A percentile compares a stretch with the other conserved stretches of the same genome.
These are phyloP conservation scores for Mortierella antarctica DNA, from an alignment of 192 early-diverging fungal species.

Conservation along the genomic window DNA sequence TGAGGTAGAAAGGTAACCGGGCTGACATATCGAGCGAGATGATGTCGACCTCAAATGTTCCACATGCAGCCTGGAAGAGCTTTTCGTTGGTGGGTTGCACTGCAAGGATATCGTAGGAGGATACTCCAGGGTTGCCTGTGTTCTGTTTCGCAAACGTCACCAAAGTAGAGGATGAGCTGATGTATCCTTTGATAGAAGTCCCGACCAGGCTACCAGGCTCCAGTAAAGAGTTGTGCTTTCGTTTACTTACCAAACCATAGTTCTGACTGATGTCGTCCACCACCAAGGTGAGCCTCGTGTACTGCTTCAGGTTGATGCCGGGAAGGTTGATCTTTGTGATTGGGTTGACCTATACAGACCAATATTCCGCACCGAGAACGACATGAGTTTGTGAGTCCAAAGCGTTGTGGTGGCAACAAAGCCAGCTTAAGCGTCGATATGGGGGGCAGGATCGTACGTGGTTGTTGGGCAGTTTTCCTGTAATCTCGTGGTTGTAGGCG, in stretches of 20 bases:
- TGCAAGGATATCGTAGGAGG: slow-evolving; percentile 75
- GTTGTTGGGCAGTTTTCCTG: slow-evolving; percentile 56
- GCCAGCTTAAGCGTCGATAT: not conserved
- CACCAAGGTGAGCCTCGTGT: slow-evolving; percentile 67
- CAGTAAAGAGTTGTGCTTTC: not conserved
- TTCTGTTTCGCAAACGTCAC: not conserved
- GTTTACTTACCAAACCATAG: slow-evolving; percentile 60
- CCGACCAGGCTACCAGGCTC: not conserved
- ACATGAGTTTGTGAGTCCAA: not conserved
- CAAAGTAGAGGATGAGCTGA: slow-evolving; percentile 7
- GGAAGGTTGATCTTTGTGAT: slow-evolving; percentile 47
- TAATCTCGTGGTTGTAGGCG: slow-evolving; percentile 62
- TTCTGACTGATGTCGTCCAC: slow-evolving; percentile 68
- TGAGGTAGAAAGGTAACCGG: slow-evolving; percentile 76
- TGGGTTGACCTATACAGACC: slow-evolving; percentile 48
- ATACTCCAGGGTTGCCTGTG: slow-evolving; percentile 46
- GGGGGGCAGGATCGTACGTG: slow-evolving; percentile 22
- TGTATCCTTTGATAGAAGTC: not conserved
- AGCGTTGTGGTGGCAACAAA: not conserved
- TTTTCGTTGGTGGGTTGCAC: slow-evolving; percentile 80
- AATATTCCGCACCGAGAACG: not conserved
- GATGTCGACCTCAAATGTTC: slow-evolving; percentile 79
- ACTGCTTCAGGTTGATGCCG: slow-evolving; percentile 59
- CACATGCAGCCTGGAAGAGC: slow-evolving; percentile 75
- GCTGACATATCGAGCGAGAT: slow-evolving; percentile 78